These are phyloP conservation scores for Nymphaea thermarum DNA, from an alignment of 164 flowering plant genomes.

Conservation along the genomic window DNA sequence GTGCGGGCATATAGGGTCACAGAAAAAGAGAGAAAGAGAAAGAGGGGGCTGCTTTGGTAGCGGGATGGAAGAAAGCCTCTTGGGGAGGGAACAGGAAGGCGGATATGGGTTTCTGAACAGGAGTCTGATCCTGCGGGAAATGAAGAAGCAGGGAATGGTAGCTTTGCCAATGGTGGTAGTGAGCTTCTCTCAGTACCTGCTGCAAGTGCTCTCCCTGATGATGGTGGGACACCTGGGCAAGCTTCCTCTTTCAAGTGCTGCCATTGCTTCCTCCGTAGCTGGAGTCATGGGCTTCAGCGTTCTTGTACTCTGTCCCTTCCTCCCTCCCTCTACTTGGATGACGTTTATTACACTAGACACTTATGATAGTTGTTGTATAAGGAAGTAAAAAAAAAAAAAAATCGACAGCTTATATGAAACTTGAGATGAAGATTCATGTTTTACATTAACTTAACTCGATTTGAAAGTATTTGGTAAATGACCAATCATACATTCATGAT, in stretches of 20 bases:
- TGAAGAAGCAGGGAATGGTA: slow-evolving; percentile 20
- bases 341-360: too few species aligned
- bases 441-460: too few species aligned
- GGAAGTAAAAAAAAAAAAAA: too few species aligned
- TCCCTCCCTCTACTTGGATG: neutral
- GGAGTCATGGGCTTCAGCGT: slow-evolving; percentile 39
- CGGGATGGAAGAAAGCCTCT: neutral
- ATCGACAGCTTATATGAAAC: too few species aligned
- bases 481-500: too few species aligned
- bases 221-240: slow-evolving; percentile 53
- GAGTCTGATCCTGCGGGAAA: slow-evolving; percentile 11
- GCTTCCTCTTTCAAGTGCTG: slow-evolving; percentile 38
- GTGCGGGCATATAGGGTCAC: too few species aligned
- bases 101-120: neutral
- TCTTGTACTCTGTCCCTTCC: slow-evolving; percentile 18
- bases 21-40: too few species aligned
- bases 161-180: slow-evolving; percentile 40
- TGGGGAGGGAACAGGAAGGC: neutral
- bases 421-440: too few species aligned
- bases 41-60: too few species aligned
- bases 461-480: too few species aligned
- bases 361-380: too few species aligned
- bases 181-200: slow-evolving; percentile 17
- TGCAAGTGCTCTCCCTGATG: slow-evolving; percentile 33
- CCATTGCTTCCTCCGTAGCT: slow-evolving; percentile 35